Percentiles rank a stretch among this genome's conserved stretches.
Conservation (phyloP, 2,329 filamentous ascomycete genomes). For the Davidsoniella eucalypti region DNA sequence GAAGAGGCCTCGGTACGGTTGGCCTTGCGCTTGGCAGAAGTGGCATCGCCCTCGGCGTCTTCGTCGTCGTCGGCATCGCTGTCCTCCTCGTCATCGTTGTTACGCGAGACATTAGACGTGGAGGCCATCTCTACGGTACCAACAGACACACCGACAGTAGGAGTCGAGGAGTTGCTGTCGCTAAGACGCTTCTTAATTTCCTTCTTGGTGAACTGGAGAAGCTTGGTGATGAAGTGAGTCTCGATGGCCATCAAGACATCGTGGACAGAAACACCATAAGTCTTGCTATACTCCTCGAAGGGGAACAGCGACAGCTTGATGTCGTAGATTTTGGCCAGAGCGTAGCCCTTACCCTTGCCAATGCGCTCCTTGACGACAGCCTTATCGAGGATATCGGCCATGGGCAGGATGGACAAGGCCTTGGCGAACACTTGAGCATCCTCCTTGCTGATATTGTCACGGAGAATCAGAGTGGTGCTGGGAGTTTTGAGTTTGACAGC, state of each 20-base stretch:
- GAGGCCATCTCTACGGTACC: constrained; percentile 37
- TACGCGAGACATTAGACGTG: constrained; percentile 20
- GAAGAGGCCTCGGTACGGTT: constrained; percentile 71
- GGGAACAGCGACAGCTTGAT: constrained; percentile 74
- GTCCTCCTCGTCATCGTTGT: constrained; percentile 45
- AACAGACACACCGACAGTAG: constrained; percentile 47
- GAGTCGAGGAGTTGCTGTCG: constrained; percentile 51
- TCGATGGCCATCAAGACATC: constrained; percentile 74
- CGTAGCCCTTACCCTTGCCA: constrained; percentile 50
- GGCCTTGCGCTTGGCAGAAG: constrained; percentile 52
- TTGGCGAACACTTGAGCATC: constrained; percentile 74
- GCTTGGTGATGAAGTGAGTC: constrained; percentile 54
- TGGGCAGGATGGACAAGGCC: constrained; percentile 69
- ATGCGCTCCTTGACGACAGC: constrained; percentile 67
- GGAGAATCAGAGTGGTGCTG: constrained; percentile 69
- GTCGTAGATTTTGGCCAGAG: constrained; percentile 69
- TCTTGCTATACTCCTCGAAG: constrained; percentile 62
- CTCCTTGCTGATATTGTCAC: constrained; percentile 49
- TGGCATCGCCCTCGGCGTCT: constrained; percentile 66
- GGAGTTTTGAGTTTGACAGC: constrained; percentile 80
- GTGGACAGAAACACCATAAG: constrained; percentile 64
- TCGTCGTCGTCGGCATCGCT: constrained; percentile 58
- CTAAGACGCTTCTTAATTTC: constrained; percentile 71
- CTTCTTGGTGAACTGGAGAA: constrained; percentile 53
- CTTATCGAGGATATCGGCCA: constrained; percentile 71